Conservation (phyloP, 208 protist species). For the Trypanosoma caninum region DNA sequence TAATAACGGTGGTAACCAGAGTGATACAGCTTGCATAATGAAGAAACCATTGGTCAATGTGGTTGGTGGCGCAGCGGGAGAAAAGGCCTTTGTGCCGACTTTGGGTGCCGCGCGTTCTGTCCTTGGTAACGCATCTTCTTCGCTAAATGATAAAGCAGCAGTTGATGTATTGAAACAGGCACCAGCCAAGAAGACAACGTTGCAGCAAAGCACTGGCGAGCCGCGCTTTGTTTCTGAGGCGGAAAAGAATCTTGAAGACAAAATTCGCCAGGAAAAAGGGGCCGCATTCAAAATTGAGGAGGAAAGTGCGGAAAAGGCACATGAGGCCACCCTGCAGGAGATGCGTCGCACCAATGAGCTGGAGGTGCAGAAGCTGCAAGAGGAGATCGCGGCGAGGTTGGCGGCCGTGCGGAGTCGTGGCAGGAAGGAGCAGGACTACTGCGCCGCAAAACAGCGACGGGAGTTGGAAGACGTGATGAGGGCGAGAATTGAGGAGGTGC, state of each 20-base stretch:
- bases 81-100: background rate
- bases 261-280: constrained; percentile 54
- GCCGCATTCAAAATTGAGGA: constrained; percentile 37
- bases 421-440: constrained; percentile 19
- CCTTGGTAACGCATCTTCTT: background rate
- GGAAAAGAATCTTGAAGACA: constrained; percentile 65
- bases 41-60: background rate
- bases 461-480: constrained; percentile 41
- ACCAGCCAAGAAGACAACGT: background rate
- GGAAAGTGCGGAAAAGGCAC: constrained; percentile 36
- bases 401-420: constrained; percentile 9
- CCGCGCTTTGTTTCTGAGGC: constrained; percentile 67
- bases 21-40: constrained; percentile 1
- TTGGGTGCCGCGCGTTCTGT: background rate
- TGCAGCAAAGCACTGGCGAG: background rate
- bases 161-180: background rate
- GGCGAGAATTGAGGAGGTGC: constrained; percentile 30
- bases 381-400: constrained; percentile 27
- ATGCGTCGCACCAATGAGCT: constrained; percentile 38
- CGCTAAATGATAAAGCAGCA: background rate
- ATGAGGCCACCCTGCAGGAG: constrained; percentile 33
- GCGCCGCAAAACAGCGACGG: constrained; percentile 24
- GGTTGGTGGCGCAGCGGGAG: background rate
- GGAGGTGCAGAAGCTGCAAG: constrained; percentile 42
- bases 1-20: background rate